phyloP scores from a whole-genome alignment of 148 eudicot species.

The Fagopyrum homotropicum region DNA sequence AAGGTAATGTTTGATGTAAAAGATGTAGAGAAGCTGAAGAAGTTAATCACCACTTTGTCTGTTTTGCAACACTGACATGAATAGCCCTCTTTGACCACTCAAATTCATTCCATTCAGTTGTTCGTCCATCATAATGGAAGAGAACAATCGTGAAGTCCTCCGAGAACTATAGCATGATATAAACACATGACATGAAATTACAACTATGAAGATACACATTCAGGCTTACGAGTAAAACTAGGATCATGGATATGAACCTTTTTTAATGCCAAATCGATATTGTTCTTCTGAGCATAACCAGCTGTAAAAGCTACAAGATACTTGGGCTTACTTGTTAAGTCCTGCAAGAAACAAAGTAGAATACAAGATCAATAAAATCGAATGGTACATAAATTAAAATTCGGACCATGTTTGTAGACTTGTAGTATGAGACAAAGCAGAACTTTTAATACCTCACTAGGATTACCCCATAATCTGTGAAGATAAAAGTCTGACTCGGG shows the following conservation, averaged over 20 bases:
- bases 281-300: constrained; percentile 9
- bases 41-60: constrained; percentile 9
- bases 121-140: constrained; percentile 12
- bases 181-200: not conserved
- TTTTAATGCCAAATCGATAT: constrained; percentile 2
- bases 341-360: constrained; percentile 4
- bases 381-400: not conserved
- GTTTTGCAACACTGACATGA: constrained; percentile 11
- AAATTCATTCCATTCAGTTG: constrained; percentile 15
- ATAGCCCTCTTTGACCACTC: constrained; percentile 21
- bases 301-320: constrained; percentile 12
- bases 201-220: not conserved
- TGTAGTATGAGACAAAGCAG: constrained; percentile 2
- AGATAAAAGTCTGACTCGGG: constrained; percentile 10
- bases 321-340: not conserved
- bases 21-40: not conserved
- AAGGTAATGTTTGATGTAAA: not conserved
- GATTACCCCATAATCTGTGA: constrained; percentile 13
- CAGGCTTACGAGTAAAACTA: not conserved
- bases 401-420: not conserved
- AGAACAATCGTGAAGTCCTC: constrained; percentile 13
- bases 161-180: constrained; percentile 5
- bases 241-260: not conserved
- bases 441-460: not conserved
- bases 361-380: not conserved